phyloP scores from a whole-genome alignment of 164 flowering plant species.

The Taxillus chinensis region DNA sequence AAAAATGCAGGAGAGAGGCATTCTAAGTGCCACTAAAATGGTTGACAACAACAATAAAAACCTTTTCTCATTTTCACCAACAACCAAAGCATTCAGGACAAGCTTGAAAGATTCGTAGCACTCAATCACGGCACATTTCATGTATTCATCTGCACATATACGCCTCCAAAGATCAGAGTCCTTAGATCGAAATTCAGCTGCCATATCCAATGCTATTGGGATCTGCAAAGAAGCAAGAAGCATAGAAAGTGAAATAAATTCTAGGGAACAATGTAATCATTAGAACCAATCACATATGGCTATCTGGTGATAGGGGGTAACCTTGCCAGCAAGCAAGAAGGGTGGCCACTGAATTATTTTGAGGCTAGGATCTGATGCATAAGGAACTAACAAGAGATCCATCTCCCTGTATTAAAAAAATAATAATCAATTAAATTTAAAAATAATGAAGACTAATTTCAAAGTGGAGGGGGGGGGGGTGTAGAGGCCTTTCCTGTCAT shows the following conservation, averaged over 20 bases:
- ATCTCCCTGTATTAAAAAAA: constrained; percentile 63
- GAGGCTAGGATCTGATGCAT: constrained; percentile 78
- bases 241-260: constrained; percentile 6
- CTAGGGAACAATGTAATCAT: too few relatives aligned
- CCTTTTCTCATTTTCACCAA: constrained; percentile 94
- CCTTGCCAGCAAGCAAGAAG: constrained; percentile 98
- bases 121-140: constrained; percentile 85
- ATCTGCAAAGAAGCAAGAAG: constrained; percentile 40
- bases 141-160: constrained; percentile 81
- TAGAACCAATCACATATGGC: constrained; percentile 1
- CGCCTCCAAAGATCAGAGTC: constrained; percentile 95
- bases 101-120: constrained; percentile 87
- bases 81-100: constrained; percentile 55
- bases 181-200: constrained; percentile 62
- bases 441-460: background rate
- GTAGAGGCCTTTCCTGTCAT: constrained; percentile 63
- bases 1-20: background rate
- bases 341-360: constrained; percentile 98
- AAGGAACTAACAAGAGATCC: constrained; percentile 93
- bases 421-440: constrained; percentile 15
- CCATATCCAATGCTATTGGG: constrained; percentile 95
- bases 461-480: background rate
- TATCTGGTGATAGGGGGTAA: constrained; percentile 9
- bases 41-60: constrained; percentile 8
- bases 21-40: too few relatives aligned